Evolutionary conservation across 1,284 basidiomycete genomes (phyloP), one percentile per base, ranked within the genome.

Genomic region (Naganishia sp.): DNA sequence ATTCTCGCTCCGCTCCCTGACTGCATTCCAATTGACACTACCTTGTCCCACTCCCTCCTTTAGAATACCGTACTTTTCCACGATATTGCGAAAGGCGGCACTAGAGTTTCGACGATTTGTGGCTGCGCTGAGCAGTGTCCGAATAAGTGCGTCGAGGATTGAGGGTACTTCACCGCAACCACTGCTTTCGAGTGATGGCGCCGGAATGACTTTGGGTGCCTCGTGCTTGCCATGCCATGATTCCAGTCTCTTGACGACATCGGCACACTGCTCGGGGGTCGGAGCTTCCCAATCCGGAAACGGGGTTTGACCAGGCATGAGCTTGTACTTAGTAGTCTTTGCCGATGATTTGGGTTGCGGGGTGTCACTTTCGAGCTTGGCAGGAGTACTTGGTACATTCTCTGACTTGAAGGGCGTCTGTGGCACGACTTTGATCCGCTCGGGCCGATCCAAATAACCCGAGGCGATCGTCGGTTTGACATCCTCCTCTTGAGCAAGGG

Each of bases 241-340:
- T 13, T 50, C 51, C 91, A 94, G 70, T 90, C 90, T 6, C 86
- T 90, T 72, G 88, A 90, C 75, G 94, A 93, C 76, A 23, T 55
- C 50, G 50, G 51, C 46, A 47, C 68, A 69, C 55, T 69, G 60
- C 23, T 57, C 60, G 1, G 52, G 54, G 9, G 68, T 64, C 11
- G 68, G 68, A 21, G 63, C 54, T 2, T 42, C 41, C 55, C 52
- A 64, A 35, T 46, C 46, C 11, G 68, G 68, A 49, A 69, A 69
- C 2, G 68, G 68, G 4, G 68, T 63, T 18, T 62, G 43, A 6
- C 65, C 65, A 3, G 65, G 68, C 18, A 54, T 66, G 13, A 55
- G 61, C 41, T 66, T 64, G 50, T 66, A 63, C 42, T 57, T 57
- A 11, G 50, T 46, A 2, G 41, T 41, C 15, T 66, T 66, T 11